Evolutionary conservation across 2,329 filamentous ascomycete species (phyloP), one percentile per base, ranked within the genome.

Genomic region (Orbilia quercus): DNA sequence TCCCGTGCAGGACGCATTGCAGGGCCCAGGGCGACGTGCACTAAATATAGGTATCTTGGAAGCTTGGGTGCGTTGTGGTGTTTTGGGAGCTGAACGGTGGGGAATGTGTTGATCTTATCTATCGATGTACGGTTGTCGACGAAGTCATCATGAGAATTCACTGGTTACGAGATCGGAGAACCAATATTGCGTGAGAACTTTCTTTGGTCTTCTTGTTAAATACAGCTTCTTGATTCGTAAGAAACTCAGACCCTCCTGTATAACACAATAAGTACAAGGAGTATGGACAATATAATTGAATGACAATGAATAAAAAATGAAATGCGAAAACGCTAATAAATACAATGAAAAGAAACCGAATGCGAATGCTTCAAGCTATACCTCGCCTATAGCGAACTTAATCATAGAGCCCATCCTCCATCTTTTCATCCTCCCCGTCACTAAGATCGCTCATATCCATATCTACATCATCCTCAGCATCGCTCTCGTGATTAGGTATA

Each of bases 401-500:
- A 71, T 89, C 87, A 77, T 90, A 89, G 47, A 90, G 82, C 77
- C 89, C 88, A 82, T 86, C 85, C 38, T 83, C 84, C 73, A 81
- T 80, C 70, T 83, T 83, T 54, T 85, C 74, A 87, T 85, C 89
- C 1, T 89, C 88, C 9, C 91, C 90, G 28, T 31, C 28, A 9
- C 28, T 31, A 34, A 85, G 83, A 71, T 92, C 89, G 55, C 89
- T 82, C 88, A 92, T 89, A 51, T 91, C 89, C 11, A 86, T 85
- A 72, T 92, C 90, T 6, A 89, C 88, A 20, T 85, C 76, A 64
- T 85, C 85, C 12, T 83, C 79, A 16, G 87, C 85, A 76, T 85
- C 88, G 38, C 85, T 82, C 45, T 89, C 87, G 80, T 98, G 95
- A 81, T 99, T 98, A 5, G 92, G 84, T 22, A 95, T 79, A 1